Conservation (phyloP, 768 basidiomycete genomes). For the Lentinus tigrinus region DNA sequence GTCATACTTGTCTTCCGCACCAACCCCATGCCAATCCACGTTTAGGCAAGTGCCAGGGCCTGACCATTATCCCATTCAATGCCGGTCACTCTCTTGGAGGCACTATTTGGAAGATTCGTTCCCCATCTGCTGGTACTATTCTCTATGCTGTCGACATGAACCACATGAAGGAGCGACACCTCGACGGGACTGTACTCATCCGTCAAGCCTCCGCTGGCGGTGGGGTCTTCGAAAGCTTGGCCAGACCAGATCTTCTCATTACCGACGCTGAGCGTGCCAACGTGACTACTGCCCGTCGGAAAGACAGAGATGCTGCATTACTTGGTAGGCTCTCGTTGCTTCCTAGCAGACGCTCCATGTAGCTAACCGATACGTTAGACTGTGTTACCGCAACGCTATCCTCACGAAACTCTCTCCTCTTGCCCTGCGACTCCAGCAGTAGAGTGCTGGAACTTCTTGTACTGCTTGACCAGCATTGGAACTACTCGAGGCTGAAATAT, state of each 20-base stretch:
- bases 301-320: constrained; percentile 87
- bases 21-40: neutral
- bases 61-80: constrained; percentile 93
- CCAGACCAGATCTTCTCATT: constrained; percentile 89
- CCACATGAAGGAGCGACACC: constrained; percentile 92
- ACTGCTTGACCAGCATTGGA: constrained; percentile 96
- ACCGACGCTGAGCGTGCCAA: constrained; percentile 86
- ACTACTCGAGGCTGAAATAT: constrained; percentile 75
- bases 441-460: constrained; percentile 96
- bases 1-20: neutral
- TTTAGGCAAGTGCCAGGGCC: constrained; percentile 80
- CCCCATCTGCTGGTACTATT: constrained; percentile 93
- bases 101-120: constrained; percentile 98
- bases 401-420: constrained; percentile 75
- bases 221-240: constrained; percentile 80
- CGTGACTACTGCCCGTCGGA: constrained; percentile 81
- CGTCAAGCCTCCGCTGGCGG: constrained; percentile 71
- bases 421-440: constrained; percentile 93
- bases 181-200: constrained; percentile 90
- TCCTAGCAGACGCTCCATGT: neutral
- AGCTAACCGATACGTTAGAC: constrained; percentile 47
- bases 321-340: constrained; percentile 55
- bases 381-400: constrained; percentile 85
- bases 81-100: constrained; percentile 96
- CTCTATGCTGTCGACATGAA: constrained; percentile 95